Evolutionary conservation across 768 basidiomycete genomes (phyloP).

Genomic region (Mycena olivaceomarginata): DNA sequence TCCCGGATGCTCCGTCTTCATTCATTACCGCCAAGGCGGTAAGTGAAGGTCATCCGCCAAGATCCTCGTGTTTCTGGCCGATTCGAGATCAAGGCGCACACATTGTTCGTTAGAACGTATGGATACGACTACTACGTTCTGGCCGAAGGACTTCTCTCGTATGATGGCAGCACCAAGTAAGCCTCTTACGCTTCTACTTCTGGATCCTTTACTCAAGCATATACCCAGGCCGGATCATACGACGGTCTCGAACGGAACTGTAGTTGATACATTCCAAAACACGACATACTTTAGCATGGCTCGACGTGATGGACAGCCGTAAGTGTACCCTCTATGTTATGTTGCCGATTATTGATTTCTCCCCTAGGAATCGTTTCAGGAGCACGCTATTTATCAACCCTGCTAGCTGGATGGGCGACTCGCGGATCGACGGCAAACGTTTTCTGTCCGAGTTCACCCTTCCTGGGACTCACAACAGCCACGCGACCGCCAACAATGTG

Average conservation of each 20-base stretch:
- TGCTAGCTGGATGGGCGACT: not conserved
- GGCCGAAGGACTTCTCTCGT: conserved; percentile 6
- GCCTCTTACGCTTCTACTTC: not conserved
- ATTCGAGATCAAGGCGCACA: not conserved
- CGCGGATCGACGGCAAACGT: not conserved
- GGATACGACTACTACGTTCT: conserved; percentile 1
- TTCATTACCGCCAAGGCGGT: not conserved
- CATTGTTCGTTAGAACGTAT: not conserved
- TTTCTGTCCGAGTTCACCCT: conserved; percentile 1
- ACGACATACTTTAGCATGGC: not conserved
- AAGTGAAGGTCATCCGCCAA: not conserved
- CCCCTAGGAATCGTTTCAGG: not conserved
- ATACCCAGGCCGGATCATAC: not conserved
- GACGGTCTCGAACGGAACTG: not conserved
- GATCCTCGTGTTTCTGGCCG: not conserved
- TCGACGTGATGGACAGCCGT: not conserved
- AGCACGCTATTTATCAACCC: not conserved
- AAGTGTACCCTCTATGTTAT: not conserved
- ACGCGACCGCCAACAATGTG: not conserved
- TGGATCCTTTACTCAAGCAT: not conserved
- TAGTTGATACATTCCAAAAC: not conserved
- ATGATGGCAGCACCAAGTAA: not conserved
- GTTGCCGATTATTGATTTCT: not conserved
- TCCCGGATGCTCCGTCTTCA: conserved; percentile 4
- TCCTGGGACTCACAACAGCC: not conserved